Conservation (phyloP, 805 yeast species). For the Saccharomycopsis amapae region DNA sequence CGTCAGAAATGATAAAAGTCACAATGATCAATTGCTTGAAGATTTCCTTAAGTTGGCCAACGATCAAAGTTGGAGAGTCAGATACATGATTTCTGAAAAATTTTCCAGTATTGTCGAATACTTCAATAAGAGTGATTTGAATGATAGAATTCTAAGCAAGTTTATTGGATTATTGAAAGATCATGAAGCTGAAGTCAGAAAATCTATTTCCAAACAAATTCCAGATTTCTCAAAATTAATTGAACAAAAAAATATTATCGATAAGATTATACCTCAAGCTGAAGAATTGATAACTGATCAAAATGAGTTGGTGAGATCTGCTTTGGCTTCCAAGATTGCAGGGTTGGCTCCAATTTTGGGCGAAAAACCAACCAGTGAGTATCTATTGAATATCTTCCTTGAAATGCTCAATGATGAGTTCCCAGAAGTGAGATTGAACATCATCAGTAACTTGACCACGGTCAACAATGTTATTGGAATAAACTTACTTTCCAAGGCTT, state of each 20-base stretch:
- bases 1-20: slow-evolving; percentile 44
- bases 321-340: slow-evolving; percentile 83
- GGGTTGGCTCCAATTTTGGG: slow-evolving; percentile 81
- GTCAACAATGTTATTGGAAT: slow-evolving; percentile 95
- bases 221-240: slow-evolving; percentile 63
- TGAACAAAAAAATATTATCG: slow-evolving; percentile 42
- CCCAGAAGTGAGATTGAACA: slow-evolving; percentile 92
- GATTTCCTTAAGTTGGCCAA: slow-evolving; percentile 64
- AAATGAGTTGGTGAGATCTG: slow-evolving; percentile 87
- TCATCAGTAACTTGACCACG: slow-evolving; percentile 82
- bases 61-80: slow-evolving; percentile 96
- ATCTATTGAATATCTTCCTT: slow-evolving; percentile 78
- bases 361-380: slow-evolving; percentile 74
- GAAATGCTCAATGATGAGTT: slow-evolving; percentile 94
- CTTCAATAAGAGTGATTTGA: slow-evolving; percentile 50
- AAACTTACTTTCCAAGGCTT: slow-evolving; percentile 72
- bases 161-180: slow-evolving; percentile 78
- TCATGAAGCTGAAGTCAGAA: slow-evolving; percentile 93
- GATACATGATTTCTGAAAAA: slow-evolving; percentile 96
- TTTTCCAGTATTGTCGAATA: slow-evolving; percentile 66
- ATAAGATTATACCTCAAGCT: slow-evolving; percentile 74
- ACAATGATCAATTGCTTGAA: slow-evolving; percentile 54
- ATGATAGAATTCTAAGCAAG: slow-evolving; percentile 41
- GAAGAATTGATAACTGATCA: slow-evolving; percentile 82
- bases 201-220: slow-evolving; percentile 86